Percentiles rank a stretch among this genome's conserved stretches.
These are phyloP conservation scores for Nannochloropsis gaditana DNA, from an alignment of 108 stramenopile genomes.

Conservation along the genomic window DNA sequence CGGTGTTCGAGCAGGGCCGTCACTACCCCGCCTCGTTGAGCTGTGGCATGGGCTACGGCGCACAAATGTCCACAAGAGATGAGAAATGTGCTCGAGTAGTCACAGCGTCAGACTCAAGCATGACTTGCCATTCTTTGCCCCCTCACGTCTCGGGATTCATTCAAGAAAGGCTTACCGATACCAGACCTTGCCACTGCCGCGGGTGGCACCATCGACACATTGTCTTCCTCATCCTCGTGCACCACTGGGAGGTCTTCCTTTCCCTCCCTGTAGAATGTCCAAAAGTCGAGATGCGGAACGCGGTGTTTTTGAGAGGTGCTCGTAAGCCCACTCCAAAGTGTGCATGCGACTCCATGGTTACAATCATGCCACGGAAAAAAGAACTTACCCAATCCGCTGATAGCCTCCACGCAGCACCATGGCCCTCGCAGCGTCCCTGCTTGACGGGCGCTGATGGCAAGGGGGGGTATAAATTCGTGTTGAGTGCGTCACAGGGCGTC, in stretches of 20 bases:
- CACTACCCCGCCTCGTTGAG: not conserved
- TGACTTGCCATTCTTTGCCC: no score
- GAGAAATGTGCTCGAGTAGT: no score
- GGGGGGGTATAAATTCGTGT: no score
- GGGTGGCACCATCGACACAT: not conserved
- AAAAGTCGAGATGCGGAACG: not conserved
- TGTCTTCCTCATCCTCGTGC: conserved; percentile 15
- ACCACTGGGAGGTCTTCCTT: not conserved
- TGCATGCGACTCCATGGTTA: not conserved
- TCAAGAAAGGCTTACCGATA: not conserved
- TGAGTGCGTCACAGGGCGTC: no score
- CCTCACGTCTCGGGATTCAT: no score
- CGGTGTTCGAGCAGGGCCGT: not conserved
- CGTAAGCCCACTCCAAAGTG: not conserved
- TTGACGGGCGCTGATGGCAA: no score
- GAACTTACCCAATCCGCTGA: not conserved
- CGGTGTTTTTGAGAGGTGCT: not conserved
- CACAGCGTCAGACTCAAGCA: no score
- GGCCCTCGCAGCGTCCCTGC: not conserved
- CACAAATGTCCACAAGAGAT: no score
- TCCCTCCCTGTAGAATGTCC: not conserved
- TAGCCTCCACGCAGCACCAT: not conserved
- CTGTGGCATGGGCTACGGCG: not conserved
- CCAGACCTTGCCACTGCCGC: not conserved
- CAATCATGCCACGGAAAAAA: not conserved